phyloP scores from a whole-genome alignment of 1,284 basidiomycete genomes.

The Boletellus deceptivus region DNA sequence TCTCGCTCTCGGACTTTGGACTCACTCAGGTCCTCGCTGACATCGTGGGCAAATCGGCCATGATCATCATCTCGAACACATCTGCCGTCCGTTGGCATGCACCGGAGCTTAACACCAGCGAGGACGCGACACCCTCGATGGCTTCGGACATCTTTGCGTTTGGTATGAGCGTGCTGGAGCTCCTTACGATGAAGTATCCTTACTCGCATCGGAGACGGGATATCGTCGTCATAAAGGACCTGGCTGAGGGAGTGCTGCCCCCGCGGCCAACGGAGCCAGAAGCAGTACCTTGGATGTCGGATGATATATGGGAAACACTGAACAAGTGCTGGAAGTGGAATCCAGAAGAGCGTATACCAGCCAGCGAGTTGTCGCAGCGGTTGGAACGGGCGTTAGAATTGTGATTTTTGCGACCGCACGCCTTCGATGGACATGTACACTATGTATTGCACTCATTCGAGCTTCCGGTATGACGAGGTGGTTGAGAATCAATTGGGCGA shows the following conservation, averaged over 20 bases:
- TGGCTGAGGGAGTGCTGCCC: conserved; percentile 39
- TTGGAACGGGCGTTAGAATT: conserved; percentile 12
- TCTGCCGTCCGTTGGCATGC: conserved; percentile 55
- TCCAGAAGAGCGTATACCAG: conserved; percentile 21
- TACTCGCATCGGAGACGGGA: conserved; percentile 47
- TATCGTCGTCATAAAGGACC: conserved; percentile 45
- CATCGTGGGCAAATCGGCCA: conserved; percentile 44
- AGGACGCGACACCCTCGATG: conserved; percentile 39
- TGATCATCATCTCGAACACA: conserved; percentile 42
- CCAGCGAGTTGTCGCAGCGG: conserved; percentile 12
- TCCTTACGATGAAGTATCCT: conserved; percentile 48
- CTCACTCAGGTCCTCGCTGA: conserved; percentile 59
- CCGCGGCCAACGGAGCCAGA: conserved; percentile 36
- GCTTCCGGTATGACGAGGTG: background rate
- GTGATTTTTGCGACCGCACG: background rate
- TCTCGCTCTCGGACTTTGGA: conserved; percentile 59
- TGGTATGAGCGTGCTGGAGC: conserved; percentile 56
- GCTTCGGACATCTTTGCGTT: conserved; percentile 54
- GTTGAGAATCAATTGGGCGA: conserved; percentile 17
- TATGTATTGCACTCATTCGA: background rate
- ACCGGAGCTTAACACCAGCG: conserved; percentile 51
- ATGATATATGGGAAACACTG: conserved; percentile 46
- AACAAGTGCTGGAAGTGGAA: conserved; percentile 43
- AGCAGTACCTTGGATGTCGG: conserved; percentile 39
- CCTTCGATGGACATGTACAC: conserved; percentile 3